Evolutionary conservation across 2,329 filamentous ascomycete genomes (phyloP).

Genomic region (Scedosporium dehoogii): DNA sequence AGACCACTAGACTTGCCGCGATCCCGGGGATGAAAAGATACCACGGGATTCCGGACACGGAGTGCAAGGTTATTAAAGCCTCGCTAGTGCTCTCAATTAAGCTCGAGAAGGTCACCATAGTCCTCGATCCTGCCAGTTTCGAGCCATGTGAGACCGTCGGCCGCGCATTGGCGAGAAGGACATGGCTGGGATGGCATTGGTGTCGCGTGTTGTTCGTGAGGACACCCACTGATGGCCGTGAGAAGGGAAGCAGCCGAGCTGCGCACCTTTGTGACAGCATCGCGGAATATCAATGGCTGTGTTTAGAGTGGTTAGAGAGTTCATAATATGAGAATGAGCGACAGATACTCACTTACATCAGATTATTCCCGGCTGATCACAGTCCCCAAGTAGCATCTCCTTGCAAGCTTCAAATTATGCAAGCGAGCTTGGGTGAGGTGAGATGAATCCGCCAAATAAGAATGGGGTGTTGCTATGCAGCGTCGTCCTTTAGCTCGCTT

Average conservation of each 20-base stretch:
- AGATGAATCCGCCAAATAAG: no score
- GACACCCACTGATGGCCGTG: background rate
- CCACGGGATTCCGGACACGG: constrained; percentile 37
- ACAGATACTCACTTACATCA: background rate
- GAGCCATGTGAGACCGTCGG: background rate
- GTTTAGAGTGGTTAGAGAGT: background rate
- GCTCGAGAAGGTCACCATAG: background rate
- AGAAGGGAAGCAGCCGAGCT: background rate
- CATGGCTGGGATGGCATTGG: background rate
- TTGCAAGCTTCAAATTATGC: no score
- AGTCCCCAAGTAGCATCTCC: no score
- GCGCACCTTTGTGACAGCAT: constrained; percentile 2
- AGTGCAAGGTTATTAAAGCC: constrained; percentile 33
- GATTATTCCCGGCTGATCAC: no score
- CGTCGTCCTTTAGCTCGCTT: no score
- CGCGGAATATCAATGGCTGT: background rate
- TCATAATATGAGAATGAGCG: background rate
- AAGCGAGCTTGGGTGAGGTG: no score
- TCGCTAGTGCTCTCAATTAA: constrained; percentile 29
- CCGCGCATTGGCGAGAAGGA: background rate
- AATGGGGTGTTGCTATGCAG: no score
- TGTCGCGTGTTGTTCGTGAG: background rate
- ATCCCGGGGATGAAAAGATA: constrained; percentile 43
- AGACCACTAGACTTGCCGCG: constrained; percentile 33
- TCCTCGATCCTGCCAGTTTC: background rate